Evolutionary conservation across 169 alveolate species (phyloP), one percentile per base, ranked within the genome.

Genomic region (Babesia gibsoni): DNA sequence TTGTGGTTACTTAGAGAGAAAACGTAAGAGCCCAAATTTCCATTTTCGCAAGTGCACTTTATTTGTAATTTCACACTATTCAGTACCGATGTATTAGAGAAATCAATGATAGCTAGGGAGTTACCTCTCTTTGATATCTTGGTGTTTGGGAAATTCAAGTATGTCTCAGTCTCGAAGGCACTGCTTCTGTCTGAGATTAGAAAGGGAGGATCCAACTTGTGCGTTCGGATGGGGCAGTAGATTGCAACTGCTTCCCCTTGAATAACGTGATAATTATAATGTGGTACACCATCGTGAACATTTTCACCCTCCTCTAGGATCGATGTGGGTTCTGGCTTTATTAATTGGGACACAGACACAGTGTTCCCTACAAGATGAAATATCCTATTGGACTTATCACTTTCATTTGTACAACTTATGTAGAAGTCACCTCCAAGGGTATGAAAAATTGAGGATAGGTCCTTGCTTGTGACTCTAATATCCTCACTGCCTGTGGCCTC

Each of bases 151-250:
- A 61, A 46, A 48, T 25, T 61, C 6, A 41, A 33, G 48, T n/a
- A 27, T 6, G 46, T 50, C 5, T 61, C 58, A 10, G 4, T 42
- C 18, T 5, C 10, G 45, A 61, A 61, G 32, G n/a, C 46, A 25
- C 4, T 39, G 16, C 18, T 32, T 4, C 29, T 25, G 9, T 2
- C 52, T 23, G 48, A 6, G 50, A 61, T 3, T n/a, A 61, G 32
- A 12, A 29, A 9, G 30, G 10, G 6, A 3, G 72, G 72, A 18
- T 45, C 22, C 32, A 61, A 16, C 33, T 30, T 61, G 22, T 61
- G 72, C 49, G 72, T 61, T 27, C 46, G 50, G 2, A 42, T n/a
- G 7, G 72, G 72, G 58, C 72, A 61, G n/a, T 27, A 43, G 39
- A 61, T 0, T 16, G 72, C 0, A 12, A 61, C 72, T 6, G 72